Conservation (phyloP, 2,329 filamentous ascomycete genomes). For the Fusarium luffae region DNA sequence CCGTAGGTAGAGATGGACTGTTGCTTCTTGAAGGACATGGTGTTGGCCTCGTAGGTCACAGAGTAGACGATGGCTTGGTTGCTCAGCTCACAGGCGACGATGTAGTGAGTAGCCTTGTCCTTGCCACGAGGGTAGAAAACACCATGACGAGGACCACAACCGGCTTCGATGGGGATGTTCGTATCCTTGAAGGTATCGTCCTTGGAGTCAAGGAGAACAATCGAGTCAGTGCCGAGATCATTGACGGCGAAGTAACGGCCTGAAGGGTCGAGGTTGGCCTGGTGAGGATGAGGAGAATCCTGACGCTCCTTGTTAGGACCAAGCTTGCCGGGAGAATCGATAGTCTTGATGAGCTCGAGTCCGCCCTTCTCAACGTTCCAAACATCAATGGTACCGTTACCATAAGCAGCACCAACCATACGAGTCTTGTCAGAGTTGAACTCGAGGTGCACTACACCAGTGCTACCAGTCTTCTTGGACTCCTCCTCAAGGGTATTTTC, state of each 20-base stretch:
- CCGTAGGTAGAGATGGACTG: slow-evolving; percentile 58
- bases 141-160: slow-evolving; percentile 63
- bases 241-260: slow-evolving; percentile 62
- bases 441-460: slow-evolving; percentile 60
- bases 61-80: slow-evolving; percentile 58
- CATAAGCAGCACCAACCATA: slow-evolving; percentile 59
- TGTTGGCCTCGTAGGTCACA: slow-evolving; percentile 52
- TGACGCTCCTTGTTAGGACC: slow-evolving; percentile 52
- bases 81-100: slow-evolving; percentile 59
- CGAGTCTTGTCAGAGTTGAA: slow-evolving; percentile 58
- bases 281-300: slow-evolving; percentile 56
- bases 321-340: slow-evolving; percentile 50
- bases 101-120: slow-evolving; percentile 56
- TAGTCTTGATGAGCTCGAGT: slow-evolving; percentile 53
- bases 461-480: slow-evolving; percentile 50
- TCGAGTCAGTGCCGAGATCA: slow-evolving; percentile 61
- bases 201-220: slow-evolving; percentile 59
- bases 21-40: slow-evolving; percentile 51
- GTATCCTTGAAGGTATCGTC: slow-evolving; percentile 54
- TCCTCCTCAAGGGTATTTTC: slow-evolving; percentile 47
- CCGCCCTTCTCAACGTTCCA: slow-evolving; percentile 56
- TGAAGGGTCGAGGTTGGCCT: slow-evolving; percentile 60
- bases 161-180: slow-evolving; percentile 48
- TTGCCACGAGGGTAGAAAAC: slow-evolving; percentile 56
- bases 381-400: slow-evolving; percentile 56